A percentile compares a stretch with the other conserved stretches of the same genome.
These are phyloP conservation scores for Babesia caballi DNA, from an alignment of 169 alveolate genomes.

Conservation along the genomic window DNA sequence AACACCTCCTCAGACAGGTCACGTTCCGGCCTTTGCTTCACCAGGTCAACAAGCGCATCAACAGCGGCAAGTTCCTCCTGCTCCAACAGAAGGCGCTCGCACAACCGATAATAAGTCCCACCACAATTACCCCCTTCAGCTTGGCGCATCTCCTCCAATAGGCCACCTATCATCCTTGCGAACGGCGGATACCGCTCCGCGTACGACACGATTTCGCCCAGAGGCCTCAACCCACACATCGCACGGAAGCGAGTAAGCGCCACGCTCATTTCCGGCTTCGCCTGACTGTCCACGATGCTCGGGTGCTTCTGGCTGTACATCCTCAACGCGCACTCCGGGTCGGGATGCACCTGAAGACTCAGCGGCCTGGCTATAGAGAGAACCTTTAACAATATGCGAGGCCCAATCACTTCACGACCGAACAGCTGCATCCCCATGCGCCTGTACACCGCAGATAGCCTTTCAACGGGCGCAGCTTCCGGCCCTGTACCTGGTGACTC, in stretches of 20 bases:
- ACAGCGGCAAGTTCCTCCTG: not conserved
- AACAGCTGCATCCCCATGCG: not conserved
- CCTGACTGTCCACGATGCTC: slow-evolving; percentile 44
- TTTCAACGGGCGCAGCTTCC: not conserved
- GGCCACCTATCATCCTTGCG: slow-evolving; percentile 17
- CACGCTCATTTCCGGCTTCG: slow-evolving; percentile 64
- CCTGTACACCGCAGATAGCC: slow-evolving; percentile 1
- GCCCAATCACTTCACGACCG: not conserved
- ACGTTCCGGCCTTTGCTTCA: not conserved
- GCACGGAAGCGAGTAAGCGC: slow-evolving; percentile 45
- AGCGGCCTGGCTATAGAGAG: slow-evolving; percentile 73
- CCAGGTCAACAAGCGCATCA: not conserved
- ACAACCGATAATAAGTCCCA: not conserved
- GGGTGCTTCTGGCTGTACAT: slow-evolving; percentile 20
- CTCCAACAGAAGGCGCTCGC: not conserved
- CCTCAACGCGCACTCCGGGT: slow-evolving; percentile 39
- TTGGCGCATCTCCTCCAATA: not conserved
- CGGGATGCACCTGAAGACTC: slow-evolving; percentile 76
- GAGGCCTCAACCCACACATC: slow-evolving; percentile 35
- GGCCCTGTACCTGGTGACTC: not conserved
- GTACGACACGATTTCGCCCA: not conserved
- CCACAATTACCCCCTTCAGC: not conserved
- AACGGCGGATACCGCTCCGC: slow-evolving; percentile 40
- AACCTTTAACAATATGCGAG: slow-evolving; percentile 59
- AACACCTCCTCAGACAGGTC: slow-evolving; percentile 49